phyloP scores from a whole-genome alignment of 83 land plant genomes.

The Picea engelmannii region DNA sequence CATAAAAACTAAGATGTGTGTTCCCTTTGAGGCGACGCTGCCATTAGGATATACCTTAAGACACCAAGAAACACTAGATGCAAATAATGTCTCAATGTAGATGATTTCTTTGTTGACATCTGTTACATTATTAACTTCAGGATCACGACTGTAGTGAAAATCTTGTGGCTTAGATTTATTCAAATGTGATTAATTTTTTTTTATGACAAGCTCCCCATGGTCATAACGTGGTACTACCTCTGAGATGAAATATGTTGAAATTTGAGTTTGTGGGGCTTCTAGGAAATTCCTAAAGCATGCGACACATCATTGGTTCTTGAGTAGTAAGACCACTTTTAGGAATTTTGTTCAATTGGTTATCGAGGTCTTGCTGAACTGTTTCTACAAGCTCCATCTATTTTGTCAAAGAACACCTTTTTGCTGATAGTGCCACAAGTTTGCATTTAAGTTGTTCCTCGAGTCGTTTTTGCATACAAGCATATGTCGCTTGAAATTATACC shows the following conservation, averaged over 20 bases:
- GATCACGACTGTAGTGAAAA: conserved; percentile 8
- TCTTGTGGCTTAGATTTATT: conserved; percentile 15
- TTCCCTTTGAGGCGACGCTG: conserved; percentile 35
- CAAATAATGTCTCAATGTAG: no score
- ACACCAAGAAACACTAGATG: no score
- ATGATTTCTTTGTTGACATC: no score
- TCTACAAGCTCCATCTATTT: conserved; percentile 36
- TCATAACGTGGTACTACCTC: conserved; percentile 35
- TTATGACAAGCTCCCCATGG: conserved; percentile 27
- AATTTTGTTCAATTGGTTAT: conserved; percentile 26
- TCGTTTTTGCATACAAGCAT: conserved; percentile 13
- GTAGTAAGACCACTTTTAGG: conserved; percentile 31
- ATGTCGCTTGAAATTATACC: no score
- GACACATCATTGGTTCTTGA: conserved; percentile 31
- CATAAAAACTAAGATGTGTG: conserved; percentile 29
- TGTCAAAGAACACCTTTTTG: conserved; percentile 31
- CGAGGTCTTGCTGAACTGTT: conserved; percentile 15
- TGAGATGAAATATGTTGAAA: no score
- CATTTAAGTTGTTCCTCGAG: conserved; percentile 37
- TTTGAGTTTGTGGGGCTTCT: no score
- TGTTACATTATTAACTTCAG: no score
- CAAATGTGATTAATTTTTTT: conserved; percentile 18
- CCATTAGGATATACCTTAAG: conserved; percentile 34
- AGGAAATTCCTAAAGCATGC: conserved; percentile 20
- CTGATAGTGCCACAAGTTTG: conserved; percentile 22